Evolutionary conservation across 208 protist genomes (phyloP).

Genomic region (Trypanosoma scelopori): DNA sequence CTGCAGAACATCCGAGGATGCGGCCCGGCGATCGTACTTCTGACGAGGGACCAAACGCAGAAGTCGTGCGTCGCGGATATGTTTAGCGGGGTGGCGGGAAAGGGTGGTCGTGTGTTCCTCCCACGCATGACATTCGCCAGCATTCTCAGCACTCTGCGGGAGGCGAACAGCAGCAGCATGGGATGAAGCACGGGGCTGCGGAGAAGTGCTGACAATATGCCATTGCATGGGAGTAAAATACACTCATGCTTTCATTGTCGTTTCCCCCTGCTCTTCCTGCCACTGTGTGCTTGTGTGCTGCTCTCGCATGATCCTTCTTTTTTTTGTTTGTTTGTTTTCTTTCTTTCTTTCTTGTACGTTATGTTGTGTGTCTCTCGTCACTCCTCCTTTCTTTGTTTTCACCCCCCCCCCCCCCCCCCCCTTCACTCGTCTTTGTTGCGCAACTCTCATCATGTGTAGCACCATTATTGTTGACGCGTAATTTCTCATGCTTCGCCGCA

Average conservation of each 20-base stretch:
- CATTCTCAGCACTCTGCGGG: conserved; percentile 20
- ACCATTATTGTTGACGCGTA: background rate
- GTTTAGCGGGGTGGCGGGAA: conserved; percentile 34
- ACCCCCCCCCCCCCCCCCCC: no score
- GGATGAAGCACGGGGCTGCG: background rate
- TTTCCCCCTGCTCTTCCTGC: background rate
- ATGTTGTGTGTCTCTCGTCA: background rate
- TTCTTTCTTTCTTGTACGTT: conserved; percentile 7
- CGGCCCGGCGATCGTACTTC: conserved; percentile 57
- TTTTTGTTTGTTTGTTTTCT: conserved; percentile 9
- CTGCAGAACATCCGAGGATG: conserved; percentile 19
- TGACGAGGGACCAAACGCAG: conserved; percentile 71
- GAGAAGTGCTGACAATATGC: no score
- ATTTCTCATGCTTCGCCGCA: conserved; percentile 77
- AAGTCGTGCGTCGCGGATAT: conserved; percentile 40
- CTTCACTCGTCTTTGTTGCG: background rate
- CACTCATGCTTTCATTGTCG: background rate
- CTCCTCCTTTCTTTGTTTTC: background rate
- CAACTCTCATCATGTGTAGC: no score
- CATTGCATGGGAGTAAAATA: no score
- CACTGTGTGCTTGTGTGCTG: background rate
- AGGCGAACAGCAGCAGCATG: conserved; percentile 26
- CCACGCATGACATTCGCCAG: conserved; percentile 18
- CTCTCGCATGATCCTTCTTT: background rate
- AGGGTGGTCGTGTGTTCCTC: conserved; percentile 25